Conservation (phyloP, 257 asterid genomes). For the Solanum okadae region DNA sequence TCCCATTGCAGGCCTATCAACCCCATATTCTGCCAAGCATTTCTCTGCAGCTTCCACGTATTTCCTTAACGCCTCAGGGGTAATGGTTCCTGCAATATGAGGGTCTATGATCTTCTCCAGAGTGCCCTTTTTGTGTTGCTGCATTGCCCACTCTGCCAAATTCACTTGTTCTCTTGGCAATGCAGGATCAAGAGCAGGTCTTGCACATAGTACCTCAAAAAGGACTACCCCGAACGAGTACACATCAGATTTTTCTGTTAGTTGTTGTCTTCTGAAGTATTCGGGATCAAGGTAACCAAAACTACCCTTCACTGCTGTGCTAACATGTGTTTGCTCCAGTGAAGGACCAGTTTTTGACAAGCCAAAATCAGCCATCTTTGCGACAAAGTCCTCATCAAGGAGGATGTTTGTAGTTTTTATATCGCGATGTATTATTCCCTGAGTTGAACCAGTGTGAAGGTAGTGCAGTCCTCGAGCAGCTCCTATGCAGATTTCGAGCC, state of each 20-base stretch:
- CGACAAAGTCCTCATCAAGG: constrained; percentile 52
- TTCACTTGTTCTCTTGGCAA: constrained; percentile 84
- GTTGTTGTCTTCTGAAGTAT: constrained; percentile 83
- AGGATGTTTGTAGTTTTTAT: constrained; percentile 88
- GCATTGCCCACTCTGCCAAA: constrained; percentile 88
- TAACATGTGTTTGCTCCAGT: constrained; percentile 81
- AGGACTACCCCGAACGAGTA: constrained; percentile 89
- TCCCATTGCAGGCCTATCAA: constrained; percentile 85
- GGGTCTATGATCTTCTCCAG: constrained; percentile 50
- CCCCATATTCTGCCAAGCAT: constrained; percentile 81
- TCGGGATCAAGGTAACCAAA: constrained; percentile 95
- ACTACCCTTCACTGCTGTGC: constrained; percentile 95
- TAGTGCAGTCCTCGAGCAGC: constrained; percentile 88
- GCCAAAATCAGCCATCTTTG: constrained; percentile 92
- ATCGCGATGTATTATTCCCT: constrained; percentile 81
- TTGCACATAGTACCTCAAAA: constrained; percentile 80
- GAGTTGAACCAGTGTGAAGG: constrained; percentile 92
- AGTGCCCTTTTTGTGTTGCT: constrained; percentile 46
- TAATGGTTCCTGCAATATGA: constrained; percentile 23
- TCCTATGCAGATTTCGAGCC: constrained; percentile 90
- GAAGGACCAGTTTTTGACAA: constrained; percentile 83
- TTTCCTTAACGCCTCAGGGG: constrained; percentile 46
- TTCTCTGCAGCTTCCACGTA: constrained; percentile 83
- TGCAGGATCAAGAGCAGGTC: constrained; percentile 87
- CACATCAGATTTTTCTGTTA: constrained; percentile 81